Evolutionary conservation across 164 flowering plant species (phyloP), one percentile per base, ranked within the genome.

Genomic region (Magnolia kwangsiensis): DNA sequence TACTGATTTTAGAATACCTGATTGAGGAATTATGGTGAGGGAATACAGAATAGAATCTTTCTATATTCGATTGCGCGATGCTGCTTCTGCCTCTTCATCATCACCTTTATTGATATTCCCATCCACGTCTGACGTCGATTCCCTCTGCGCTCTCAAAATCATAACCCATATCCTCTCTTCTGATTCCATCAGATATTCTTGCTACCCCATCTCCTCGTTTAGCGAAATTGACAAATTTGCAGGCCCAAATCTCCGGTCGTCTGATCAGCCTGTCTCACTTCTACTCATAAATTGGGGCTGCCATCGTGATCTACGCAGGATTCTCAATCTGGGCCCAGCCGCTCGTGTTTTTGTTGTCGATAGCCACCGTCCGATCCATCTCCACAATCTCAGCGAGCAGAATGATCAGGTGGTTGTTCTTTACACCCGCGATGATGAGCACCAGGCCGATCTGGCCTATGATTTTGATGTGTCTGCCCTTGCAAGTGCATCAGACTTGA

Each of bases 261-360:
- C 89, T 1, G 85, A 83, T 69, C 73, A 84, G 20, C 87, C 91
- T 7, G 67, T 95, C 29, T 84, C 98, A 0, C 79, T 95, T 18
- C 85, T 95, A 51, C 76, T 95, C 69, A 87, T 95, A 0, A 95
- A 93, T 78, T 95, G 98, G 99, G 99, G 99, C 1, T 92, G 92
- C 67, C 98, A 95, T 71, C 82, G 95, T n/a, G 97, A 93, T 76
- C 79, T 95, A 67, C 80, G 86, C 64, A 79, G 73, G 78, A 73
- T 87, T 71, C 81, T 95, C 55, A 80, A 81, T 59, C 78, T 93
- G 7, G 93, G 92, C 0, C 86, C 89, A 9, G 66, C 65, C 0
- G 92, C 92, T 2, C 81, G 87, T 50, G 90, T 94, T 73, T 96
- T 94, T 75, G 95, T 96, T 1, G 90, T 92, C 18, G 99, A 96